Evolutionary conservation across 1,284 basidiomycete genomes (phyloP), one percentile per base, ranked within the genome.

Genomic region (Marasmius oreades): DNA sequence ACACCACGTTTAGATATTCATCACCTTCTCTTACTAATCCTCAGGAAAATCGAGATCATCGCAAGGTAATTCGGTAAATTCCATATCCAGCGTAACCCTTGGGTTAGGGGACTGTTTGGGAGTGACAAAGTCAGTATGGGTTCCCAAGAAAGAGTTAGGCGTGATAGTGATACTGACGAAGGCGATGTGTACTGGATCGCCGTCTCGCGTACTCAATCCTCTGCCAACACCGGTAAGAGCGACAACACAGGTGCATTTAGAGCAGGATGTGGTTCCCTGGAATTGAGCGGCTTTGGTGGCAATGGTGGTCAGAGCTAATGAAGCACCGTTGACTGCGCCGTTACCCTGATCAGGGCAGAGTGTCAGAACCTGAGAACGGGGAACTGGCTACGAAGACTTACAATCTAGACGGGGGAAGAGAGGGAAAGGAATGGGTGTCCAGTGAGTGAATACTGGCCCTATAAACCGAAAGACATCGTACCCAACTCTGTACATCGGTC

Each of bases 21-120:
- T n/a, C 10, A 5, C 28, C 28, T 31, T 10, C 28, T 31, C 28
- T 10, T n/a, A n/a, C n/a, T 42, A 42, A 16, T 50, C 11, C 47
- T 26, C n/a, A 16, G 47, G 47, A 20, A 50, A 50, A 33, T 6
- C n/a, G 28, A 50, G 33, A 5, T 16, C 42, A 53, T 53, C 52
- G 42, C 52, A 53, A 16, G 52, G 52, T 26, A 53, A n/a, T 20
- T 53, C 52, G 5, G 52, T 24, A 22, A 53, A 53, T 28, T 53
- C 37, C 39, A 53, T 43, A 39, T 53, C 52, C 12, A 53, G 31
- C 24, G 37, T 23, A 22, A 53, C 42, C 5, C 28, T 45, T 20
- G 36, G 36, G 39, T 53, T 53, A n/a, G 20, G 10, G 37, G 6
- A 53, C 52, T 53, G 14, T 44, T 7, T 28, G 34, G 6, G 34